Percentiles rank a stretch among this genome's conserved stretches.
phyloP scores from a whole-genome alignment of 2,329 filamentous ascomycete species.

The Diaporthe australafricana region DNA sequence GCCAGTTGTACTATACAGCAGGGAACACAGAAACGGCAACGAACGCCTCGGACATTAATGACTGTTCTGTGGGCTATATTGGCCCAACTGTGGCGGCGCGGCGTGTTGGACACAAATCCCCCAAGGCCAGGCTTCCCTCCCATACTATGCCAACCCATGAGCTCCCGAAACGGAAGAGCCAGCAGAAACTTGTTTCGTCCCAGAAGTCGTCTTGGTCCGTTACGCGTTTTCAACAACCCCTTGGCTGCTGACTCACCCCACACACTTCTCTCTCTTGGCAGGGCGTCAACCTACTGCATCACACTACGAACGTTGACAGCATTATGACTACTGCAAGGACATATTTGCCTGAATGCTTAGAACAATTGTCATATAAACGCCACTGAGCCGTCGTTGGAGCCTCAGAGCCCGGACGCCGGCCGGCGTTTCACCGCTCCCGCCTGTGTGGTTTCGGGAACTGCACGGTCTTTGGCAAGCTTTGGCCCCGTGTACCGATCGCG shows the following conservation, averaged over 20 bases:
- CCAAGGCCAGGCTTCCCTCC: background rate
- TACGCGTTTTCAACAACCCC: background rate
- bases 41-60: background rate
- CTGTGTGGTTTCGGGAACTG: constrained; percentile 13
- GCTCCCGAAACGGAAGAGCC: background rate
- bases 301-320: background rate
- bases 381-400: background rate
- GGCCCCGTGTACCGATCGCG: background rate
- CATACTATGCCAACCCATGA: background rate
- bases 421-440: constrained; percentile 19
- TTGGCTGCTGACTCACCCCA: constrained; percentile 15
- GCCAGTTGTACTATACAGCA: too few relatives aligned
- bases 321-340: background rate
- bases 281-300: background rate
- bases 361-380: background rate
- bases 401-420: constrained; percentile 20
- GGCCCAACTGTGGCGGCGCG: background rate
- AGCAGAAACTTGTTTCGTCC: constrained; percentile 21
- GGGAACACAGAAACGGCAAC: background rate
- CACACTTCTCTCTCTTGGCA: background rate
- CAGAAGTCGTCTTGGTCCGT: constrained; percentile 26
- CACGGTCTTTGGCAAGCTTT: background rate
- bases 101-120: too few relatives aligned
- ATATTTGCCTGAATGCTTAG: too few relatives aligned
- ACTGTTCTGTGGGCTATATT: background rate